A percentile compares a stretch with the other conserved stretches of the same genome.
Conservation (phyloP, 257 asterid species). For the Coffea canephora region DNA sequence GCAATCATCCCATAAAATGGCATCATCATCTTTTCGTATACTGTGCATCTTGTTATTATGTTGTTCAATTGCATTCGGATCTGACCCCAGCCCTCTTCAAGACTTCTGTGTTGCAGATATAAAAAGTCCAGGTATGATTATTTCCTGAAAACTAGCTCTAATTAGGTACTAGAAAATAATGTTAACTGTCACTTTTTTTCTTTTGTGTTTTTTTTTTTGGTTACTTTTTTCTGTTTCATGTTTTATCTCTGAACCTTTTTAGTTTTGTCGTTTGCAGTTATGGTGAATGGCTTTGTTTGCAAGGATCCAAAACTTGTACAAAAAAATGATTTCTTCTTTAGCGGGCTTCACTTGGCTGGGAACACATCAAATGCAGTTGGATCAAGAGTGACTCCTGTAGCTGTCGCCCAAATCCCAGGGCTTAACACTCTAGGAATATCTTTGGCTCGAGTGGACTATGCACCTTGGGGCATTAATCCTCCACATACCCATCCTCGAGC, state of each 20-base stretch:
- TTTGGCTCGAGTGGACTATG: slow-evolving; percentile 6
- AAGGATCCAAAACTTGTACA: slow-evolving; percentile 1
- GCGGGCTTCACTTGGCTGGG: slow-evolving; percentile 6
- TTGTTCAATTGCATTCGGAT: neutral
- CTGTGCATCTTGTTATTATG: neutral
- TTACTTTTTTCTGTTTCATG: neutral
- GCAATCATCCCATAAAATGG: too few relatives aligned
- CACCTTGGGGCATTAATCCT: slow-evolving; percentile 6
- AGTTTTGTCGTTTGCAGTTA: neutral
- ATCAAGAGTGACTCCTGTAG: neutral
- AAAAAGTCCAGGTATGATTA: neutral
- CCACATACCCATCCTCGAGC: slow-evolving; percentile 13
- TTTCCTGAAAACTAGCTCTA: neutral
- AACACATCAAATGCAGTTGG: slow-evolving; percentile 4
- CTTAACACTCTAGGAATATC: slow-evolving; percentile 16
- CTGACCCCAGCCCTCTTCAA: slow-evolving; percentile 10
- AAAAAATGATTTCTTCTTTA: slow-evolving; percentile 4
- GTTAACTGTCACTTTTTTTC: neutral
- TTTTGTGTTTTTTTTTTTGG: neutral
- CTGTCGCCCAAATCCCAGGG: slow-evolving; percentile 5
- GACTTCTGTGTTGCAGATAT: slow-evolving; percentile 6
- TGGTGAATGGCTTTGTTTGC: slow-evolving; percentile 10
- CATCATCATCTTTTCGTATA: too few relatives aligned
- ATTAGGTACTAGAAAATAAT: neutral
- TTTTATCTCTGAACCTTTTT: neutral